A percentile compares a stretch with the other conserved stretches of the same genome.
phyloP scores from a whole-genome alignment of 2,329 filamentous ascomycete species.

The Talaromyces sp. region DNA sequence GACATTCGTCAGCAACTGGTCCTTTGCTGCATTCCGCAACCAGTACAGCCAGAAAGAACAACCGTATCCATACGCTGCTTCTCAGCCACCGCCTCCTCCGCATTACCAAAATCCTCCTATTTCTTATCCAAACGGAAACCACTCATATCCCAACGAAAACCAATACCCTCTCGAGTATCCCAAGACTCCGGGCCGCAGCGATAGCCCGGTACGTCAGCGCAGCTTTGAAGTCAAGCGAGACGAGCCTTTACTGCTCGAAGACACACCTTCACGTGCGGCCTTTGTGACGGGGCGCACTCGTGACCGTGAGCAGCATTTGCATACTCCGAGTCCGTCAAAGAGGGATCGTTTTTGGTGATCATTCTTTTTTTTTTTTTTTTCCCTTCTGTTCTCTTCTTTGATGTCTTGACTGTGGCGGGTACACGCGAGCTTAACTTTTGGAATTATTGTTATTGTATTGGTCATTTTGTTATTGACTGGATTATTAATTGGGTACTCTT shows the following conservation, averaged over 20 bases:
- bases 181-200: constrained; percentile 11
- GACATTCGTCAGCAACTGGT: constrained; percentile 56
- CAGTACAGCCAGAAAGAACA: constrained; percentile 26
- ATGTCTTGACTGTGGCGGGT: not conserved
- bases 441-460: not conserved
- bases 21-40: constrained; percentile 51
- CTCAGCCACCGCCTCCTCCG: constrained; percentile 18
- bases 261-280: constrained; percentile 24
- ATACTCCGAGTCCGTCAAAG: constrained; percentile 33
- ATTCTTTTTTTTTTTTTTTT: not conserved
- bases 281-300: constrained; percentile 29
- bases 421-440: not conserved
- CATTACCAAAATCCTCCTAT: constrained; percentile 19
- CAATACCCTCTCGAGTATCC: constrained; percentile 23
- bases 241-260: constrained; percentile 22
- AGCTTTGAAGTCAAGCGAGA: constrained; percentile 19
- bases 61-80: constrained; percentile 18
- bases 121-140: constrained; percentile 18
- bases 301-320: constrained; percentile 26
- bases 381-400: not conserved
- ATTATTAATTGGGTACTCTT: not conserved
- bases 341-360: constrained; percentile 6
- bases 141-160: constrained; percentile 14
- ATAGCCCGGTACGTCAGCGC: constrained; percentile 11
- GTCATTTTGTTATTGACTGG: not conserved